A percentile compares a stretch with the other conserved stretches of the same genome.
phyloP scores from a whole-genome alignment of 2,329 filamentous ascomycete genomes.

The Ophiostoma perfectum region DNA sequence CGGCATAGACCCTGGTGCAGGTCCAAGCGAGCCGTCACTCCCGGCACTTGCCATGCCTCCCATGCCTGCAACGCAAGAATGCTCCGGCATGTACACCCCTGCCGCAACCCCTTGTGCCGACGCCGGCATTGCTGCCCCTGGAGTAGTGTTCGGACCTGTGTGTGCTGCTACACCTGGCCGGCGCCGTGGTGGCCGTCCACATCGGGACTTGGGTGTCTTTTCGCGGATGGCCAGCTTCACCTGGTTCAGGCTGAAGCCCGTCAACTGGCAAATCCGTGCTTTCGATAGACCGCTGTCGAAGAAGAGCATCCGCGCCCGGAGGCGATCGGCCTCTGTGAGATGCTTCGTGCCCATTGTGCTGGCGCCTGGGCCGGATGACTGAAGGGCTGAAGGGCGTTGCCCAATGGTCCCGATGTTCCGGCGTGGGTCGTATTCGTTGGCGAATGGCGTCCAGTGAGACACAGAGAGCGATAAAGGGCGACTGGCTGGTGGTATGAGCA shows the following conservation, averaged over 20 bases:
- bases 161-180: neutral
- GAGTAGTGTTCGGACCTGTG: neutral
- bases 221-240: constrained; percentile 28
- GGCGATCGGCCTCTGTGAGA: constrained; percentile 27
- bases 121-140: neutral
- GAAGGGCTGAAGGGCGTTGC: too few species aligned
- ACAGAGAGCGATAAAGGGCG: neutral
- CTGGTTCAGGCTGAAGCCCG: constrained; percentile 27
- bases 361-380: neutral
- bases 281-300: constrained; percentile 26
- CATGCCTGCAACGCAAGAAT: neutral
- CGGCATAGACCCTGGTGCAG: neutral
- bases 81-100: neutral
- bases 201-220: constrained; percentile 25
- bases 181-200: constrained; percentile 24
- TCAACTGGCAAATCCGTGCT: constrained; percentile 26
- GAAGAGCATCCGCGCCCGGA: constrained; percentile 26
- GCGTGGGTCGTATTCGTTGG: too few species aligned
- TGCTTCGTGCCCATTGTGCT: constrained; percentile 27
- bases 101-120: neutral
- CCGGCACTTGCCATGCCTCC: neutral
- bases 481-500: neutral
- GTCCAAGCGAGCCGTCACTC: neutral
- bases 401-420: too few species aligned
- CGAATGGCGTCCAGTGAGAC: neutral